Conservation (phyloP, 108 stramenopile species). For the Mediolabrus comicus region DNA sequence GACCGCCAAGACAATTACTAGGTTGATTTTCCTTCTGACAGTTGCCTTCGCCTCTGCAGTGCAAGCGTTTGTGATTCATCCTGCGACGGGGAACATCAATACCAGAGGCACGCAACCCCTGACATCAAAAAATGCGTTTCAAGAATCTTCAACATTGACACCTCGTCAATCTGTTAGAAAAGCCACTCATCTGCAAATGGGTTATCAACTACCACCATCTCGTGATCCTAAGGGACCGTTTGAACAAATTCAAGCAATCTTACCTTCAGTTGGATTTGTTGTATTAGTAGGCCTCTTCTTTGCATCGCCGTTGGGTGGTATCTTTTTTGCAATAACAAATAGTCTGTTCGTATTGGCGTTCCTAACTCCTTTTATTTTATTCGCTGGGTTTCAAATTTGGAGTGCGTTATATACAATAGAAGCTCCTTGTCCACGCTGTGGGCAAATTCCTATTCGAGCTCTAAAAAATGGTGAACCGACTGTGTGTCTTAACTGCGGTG, state of each 20-base stretch:
- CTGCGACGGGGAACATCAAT: background rate
- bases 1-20: background rate
- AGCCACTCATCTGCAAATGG: constrained; percentile 26
- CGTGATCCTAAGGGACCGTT: constrained; percentile 25
- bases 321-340: constrained; percentile 74
- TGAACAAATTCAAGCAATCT: constrained; percentile 26
- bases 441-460: constrained; percentile 46
- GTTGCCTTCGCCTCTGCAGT: background rate
- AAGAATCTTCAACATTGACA: background rate
- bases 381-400: constrained; percentile 64
- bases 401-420: constrained; percentile 60
- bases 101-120: background rate
- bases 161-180: no score
- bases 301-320: constrained; percentile 63
- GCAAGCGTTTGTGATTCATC: background rate
- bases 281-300: constrained; percentile 53
- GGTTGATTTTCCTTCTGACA: background rate
- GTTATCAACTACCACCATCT: constrained; percentile 32
- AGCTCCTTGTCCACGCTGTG: constrained; percentile 73
- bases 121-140: background rate
- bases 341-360: constrained; percentile 61
- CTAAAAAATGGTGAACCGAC: constrained; percentile 53
- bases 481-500: constrained; percentile 72
- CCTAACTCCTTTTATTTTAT: constrained; percentile 53
- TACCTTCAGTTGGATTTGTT: constrained; percentile 34